phyloP scores from a whole-genome alignment of 106 monocot genomes.

The Phalaenopsis aphrodite region DNA sequence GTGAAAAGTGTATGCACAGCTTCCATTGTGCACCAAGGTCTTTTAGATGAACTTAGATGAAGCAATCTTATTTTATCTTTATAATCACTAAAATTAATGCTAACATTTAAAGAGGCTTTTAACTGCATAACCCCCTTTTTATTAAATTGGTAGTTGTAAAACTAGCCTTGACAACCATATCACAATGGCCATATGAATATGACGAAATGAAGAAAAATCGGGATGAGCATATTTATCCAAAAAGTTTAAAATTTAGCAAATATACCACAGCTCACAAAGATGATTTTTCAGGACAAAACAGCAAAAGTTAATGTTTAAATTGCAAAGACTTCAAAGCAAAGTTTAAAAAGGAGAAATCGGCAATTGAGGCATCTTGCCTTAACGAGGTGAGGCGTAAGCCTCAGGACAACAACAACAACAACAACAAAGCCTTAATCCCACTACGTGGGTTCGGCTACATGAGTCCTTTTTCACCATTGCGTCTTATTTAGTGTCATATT shows the following conservation, averaged over 20 bases:
- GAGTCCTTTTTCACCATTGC: too few species aligned
- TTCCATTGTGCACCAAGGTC: neutral
- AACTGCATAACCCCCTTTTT: neutral
- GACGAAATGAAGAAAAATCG: neutral
- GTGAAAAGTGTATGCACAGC: neutral
- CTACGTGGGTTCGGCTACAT: too few species aligned
- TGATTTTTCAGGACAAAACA: conserved; percentile 1
- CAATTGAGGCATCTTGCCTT: too few species aligned
- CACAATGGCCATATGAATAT: neutral
- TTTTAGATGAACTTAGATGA: neutral
- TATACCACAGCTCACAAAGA: neutral
- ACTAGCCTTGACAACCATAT: neutral
- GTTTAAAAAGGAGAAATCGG: too few species aligned
- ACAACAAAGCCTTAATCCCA: too few species aligned
- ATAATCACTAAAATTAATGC: neutral
- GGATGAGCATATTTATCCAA: neutral
- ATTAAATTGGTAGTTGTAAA: neutral
- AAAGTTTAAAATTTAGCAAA: neutral
- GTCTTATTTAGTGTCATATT: too few species aligned
- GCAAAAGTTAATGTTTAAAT: neutral
- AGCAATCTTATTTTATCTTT: neutral
- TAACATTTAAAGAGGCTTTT: neutral
- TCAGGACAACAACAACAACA: too few species aligned
- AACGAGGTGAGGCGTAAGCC: too few species aligned
- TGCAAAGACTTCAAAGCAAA: neutral